Percentiles rank a stretch among this genome's conserved stretches.
Evolutionary conservation across 257 asterid genomes (phyloP).

Genomic region (Lithospermum erythrorhizon): DNA sequence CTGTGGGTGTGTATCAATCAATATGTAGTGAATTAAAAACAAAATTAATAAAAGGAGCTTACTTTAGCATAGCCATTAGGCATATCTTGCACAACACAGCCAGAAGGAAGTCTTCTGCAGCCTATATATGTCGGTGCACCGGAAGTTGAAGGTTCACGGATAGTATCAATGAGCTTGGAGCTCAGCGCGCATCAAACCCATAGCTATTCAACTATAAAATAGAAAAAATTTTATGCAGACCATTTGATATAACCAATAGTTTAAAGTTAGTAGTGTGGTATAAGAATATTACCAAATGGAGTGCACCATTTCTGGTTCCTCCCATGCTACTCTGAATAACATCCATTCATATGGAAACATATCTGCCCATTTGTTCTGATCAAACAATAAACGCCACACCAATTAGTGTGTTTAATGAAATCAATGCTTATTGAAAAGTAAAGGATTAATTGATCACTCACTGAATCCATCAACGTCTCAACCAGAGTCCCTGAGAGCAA

Average conservation of each 20-base stretch:
- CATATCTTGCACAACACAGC: slow-evolving; percentile 92
- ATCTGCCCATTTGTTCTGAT: slow-evolving; percentile 53
- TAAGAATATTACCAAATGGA: slow-evolving; percentile 51
- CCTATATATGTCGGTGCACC: slow-evolving; percentile 29
- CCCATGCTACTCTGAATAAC: slow-evolving; percentile 45
- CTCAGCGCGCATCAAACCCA: slow-evolving; percentile 64
- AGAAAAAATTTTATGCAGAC: too few relatives aligned
- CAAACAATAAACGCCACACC: not conserved
- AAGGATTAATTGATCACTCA: slow-evolving; percentile 16
- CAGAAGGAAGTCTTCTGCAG: slow-evolving; percentile 88
- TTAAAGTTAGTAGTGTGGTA: not conserved
- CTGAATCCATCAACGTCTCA: slow-evolving; percentile 50
- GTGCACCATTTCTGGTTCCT: slow-evolving; percentile 53
- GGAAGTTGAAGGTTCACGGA: slow-evolving; percentile 32
- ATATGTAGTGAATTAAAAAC: slow-evolving; percentile 16
- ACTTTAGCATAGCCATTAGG: slow-evolving; percentile 95
- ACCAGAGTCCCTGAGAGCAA: too few relatives aligned
- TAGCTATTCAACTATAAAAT: too few relatives aligned
- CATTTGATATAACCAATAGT: not conserved
- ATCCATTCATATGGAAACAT: slow-evolving; percentile 48
- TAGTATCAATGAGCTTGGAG: slow-evolving; percentile 64
- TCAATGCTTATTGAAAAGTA: not conserved
- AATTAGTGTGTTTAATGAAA: not conserved
- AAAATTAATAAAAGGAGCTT: slow-evolving; percentile 13
- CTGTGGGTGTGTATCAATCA: slow-evolving; percentile 7